Evolutionary conservation across 192 early-diverging fungal genomes (phyloP).

Genomic region (Backusella circina): DNA sequence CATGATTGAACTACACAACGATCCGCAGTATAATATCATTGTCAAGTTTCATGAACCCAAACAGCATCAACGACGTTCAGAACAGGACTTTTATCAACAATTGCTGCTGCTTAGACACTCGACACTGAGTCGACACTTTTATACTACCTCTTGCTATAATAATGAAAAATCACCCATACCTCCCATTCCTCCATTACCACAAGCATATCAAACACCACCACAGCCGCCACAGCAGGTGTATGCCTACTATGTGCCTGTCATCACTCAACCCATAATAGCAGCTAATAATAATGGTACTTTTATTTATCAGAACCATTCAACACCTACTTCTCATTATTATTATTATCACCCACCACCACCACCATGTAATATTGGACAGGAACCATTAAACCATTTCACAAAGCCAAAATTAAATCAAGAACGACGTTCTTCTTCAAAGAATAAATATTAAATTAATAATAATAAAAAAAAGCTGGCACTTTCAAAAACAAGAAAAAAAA

Average conservation of each 20-base stretch:
- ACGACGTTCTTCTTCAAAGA: not conserved
- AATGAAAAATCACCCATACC: not conserved
- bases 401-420: not conserved
- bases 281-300: not conserved
- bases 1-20: not conserved
- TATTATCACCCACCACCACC: not conserved
- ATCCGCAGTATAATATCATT: slow-evolving; percentile 71
- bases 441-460: not conserved
- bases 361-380: not conserved
- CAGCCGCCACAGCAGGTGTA: not conserved
- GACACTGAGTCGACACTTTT: slow-evolving; percentile 5
- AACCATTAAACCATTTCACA: not conserved
- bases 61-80: slow-evolving; percentile 45
- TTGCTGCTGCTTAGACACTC: not conserved
- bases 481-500: not conserved
- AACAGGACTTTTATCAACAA: slow-evolving; percentile 17
- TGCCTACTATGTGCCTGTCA: not conserved
- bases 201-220: not conserved
- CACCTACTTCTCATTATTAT: not conserved
- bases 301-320: not conserved
- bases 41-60: slow-evolving; percentile 92
- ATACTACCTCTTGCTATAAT: not conserved
- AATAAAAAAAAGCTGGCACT: not conserved
- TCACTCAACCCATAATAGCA: not conserved
- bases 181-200: not conserved